Evolutionary conservation across 805 yeast genomes (phyloP), one percentile per base, ranked within the genome.

Genomic region (Lipomyces orientalis): DNA sequence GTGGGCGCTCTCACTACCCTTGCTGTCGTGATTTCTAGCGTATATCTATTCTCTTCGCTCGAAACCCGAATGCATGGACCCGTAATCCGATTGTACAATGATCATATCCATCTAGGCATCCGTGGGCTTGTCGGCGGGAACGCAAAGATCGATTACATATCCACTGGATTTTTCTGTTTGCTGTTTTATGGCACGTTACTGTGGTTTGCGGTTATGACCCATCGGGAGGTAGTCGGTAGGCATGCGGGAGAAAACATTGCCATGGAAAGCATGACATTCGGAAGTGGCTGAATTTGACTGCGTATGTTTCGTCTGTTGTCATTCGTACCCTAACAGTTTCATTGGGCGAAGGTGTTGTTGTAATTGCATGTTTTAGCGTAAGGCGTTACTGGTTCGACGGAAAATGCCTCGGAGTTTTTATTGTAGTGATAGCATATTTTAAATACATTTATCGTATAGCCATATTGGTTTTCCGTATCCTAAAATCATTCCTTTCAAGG

Each of bases 1-100:
- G 64, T 55, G 14, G 64, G 64, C 31, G 34, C 57, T 14, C 7
- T 62, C 14, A 62, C 64, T 1, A 5, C 39, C 6, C n/a, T 55
- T 22, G 59, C 35, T 1, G n/a, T 62, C 37, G 19, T 39, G 19
- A 39, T 35, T 33, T 62, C 64, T 2, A 22, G 49, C 29, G 43
- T 62, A 16, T 56, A 62, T 37, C 25, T 56, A 31, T 39, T 31
- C 14, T 19, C 49, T 12, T 31, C 57, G n/a, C 8, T 62, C 25
- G 35, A 43, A 29, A 14, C 46, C 12, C 55, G 64, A 25, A 33
- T 56, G 14, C 56, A 31, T 7, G 56, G 16, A 31, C 56, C 54
- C 29, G 54, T 25, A 14, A 54, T 60, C 12, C 57, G 58, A 31
- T 22, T 60, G 37, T 54, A 60, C 52, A 55, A 60, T 25, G 63